Conservation (phyloP, 805 yeast species). For the Metschnikowia similis region DNA sequence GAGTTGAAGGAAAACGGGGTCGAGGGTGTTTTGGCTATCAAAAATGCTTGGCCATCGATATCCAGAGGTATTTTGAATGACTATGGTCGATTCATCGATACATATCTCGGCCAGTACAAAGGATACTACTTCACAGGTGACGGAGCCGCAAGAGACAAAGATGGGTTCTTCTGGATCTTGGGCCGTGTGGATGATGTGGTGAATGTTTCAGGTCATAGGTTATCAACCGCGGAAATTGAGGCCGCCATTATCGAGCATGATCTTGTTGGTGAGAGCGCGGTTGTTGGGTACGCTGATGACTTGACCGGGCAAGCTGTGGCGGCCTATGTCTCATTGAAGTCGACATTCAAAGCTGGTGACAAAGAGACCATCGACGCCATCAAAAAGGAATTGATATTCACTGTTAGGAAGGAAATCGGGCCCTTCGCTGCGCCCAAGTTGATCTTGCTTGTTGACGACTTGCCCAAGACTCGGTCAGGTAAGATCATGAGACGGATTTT, state of each 20-base stretch:
- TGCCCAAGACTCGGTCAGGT: constrained; percentile 98
- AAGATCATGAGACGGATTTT: constrained; percentile 97
- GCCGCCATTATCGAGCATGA: constrained; percentile 79
- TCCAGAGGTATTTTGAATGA: constrained; percentile 93
- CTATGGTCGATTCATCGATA: constrained; percentile 81
- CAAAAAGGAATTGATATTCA: constrained; percentile 73
- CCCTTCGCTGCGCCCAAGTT: constrained; percentile 95
- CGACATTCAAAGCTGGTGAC: constrained; percentile 31
- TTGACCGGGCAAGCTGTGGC: constrained; percentile 97
- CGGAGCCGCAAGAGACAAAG: constrained; percentile 96
- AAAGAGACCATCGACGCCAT: constrained; percentile 45
- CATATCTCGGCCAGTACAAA: constrained; percentile 89
- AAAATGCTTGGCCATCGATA: constrained; percentile 96
- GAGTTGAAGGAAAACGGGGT: constrained; percentile 84
- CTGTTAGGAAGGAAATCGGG: constrained; percentile 89
- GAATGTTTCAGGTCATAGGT: constrained; percentile 94
- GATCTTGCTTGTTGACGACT: constrained; percentile 76
- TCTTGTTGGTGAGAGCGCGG: constrained; percentile 91
- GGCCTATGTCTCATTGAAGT: constrained; percentile 85
- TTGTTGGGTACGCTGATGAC: constrained; percentile 91
- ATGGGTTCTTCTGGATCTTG: constrained; percentile 95
- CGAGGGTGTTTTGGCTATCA: constrained; percentile 93
- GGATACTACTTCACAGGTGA: constrained; percentile 96
- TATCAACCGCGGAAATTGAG: constrained; percentile 98
- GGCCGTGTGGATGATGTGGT: constrained; percentile 99